phyloP scores from a whole-genome alignment of 768 basidiomycete species.

The Asterophora parasitica region DNA sequence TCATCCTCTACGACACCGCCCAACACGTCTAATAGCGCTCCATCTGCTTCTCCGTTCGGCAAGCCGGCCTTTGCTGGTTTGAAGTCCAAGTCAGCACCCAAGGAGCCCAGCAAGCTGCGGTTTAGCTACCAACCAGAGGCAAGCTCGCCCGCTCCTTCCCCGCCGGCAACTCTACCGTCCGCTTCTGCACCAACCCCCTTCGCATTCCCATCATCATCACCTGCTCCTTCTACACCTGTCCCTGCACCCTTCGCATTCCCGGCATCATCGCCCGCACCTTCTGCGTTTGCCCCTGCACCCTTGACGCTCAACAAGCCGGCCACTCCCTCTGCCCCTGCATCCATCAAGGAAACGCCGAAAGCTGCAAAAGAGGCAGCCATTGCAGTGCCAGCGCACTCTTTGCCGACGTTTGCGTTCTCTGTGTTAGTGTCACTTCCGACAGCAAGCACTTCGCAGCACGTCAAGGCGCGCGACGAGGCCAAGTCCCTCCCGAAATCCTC shows the following conservation, averaged over 20 bases:
- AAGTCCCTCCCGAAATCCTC: constrained; percentile 32
- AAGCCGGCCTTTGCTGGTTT: constrained; percentile 24
- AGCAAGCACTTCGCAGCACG: constrained; percentile 20
- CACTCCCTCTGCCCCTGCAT: not conserved
- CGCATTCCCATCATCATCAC: not conserved
- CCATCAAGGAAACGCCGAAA: not conserved
- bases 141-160: constrained; percentile 17
- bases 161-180: not conserved
- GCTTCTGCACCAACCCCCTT: not conserved
- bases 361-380: constrained; percentile 27
- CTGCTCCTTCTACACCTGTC: not conserved
- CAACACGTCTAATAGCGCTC: constrained; percentile 7
- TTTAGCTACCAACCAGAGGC: constrained; percentile 61
- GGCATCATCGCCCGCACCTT: not conserved
- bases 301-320: not conserved
- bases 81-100: constrained; percentile 55
- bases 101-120: constrained; percentile 75
- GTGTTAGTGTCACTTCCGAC: constrained; percentile 19
- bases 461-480: constrained; percentile 31
- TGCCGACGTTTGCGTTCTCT: constrained; percentile 36
- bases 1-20: not conserved
- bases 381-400: constrained; percentile 20
- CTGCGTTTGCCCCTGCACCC: not conserved
- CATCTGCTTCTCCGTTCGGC: constrained; percentile 16
- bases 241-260: not conserved